Evolutionary conservation across 1,284 basidiomycete species (phyloP), one percentile per base, ranked within the genome.

Genomic region (Boletus mariae): DNA sequence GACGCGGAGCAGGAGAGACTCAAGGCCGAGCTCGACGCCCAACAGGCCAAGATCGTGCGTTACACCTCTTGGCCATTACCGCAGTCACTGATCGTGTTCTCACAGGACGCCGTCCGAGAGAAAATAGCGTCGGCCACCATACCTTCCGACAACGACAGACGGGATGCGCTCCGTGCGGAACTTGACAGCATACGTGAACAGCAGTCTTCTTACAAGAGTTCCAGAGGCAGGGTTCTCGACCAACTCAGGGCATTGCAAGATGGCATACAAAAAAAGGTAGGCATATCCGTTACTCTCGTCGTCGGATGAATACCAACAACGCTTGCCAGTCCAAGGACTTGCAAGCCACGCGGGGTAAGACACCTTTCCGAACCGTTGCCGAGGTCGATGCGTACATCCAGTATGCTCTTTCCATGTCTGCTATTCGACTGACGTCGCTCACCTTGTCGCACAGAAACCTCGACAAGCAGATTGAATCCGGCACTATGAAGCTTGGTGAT

Each of bases 391-490:
- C 82, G 43, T 89, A 89, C 57, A 88, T 98, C 71, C 81, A 80
- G 93, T 92, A 73, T 35, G 85, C 12, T 73, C 17, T 58, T 46
- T 25, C 42, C 32, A 13, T 12, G 41, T 50, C 49, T 25, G 6
- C 38, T 25, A 31, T 41, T 29, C 41, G 25, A 35, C 53, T 13
- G 25, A 26, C 25, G 38, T 55, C 42, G 40, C 58, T 61, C 9
- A 51, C 35, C 8, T 40, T 49, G 20, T 43, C 32, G 3, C 53
- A n/a, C 63, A 95, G 92, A 62, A 78, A 85, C 59, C 78, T 94
- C 63, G 91, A 95, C 57, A 87, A 81, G 63, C 90, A 94, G 68
- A 87, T 99, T 56, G 96, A 98, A 67, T 90, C 91, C 9, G 97
- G 96, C 23, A 84, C 69, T 58, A 80, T 99, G 82, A 98, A 94